A percentile compares a stretch with the other conserved stretches of the same genome.
These are phyloP conservation scores for Castanospermum australe DNA, from an alignment of 306 rosid species.

Conservation along the genomic window DNA sequence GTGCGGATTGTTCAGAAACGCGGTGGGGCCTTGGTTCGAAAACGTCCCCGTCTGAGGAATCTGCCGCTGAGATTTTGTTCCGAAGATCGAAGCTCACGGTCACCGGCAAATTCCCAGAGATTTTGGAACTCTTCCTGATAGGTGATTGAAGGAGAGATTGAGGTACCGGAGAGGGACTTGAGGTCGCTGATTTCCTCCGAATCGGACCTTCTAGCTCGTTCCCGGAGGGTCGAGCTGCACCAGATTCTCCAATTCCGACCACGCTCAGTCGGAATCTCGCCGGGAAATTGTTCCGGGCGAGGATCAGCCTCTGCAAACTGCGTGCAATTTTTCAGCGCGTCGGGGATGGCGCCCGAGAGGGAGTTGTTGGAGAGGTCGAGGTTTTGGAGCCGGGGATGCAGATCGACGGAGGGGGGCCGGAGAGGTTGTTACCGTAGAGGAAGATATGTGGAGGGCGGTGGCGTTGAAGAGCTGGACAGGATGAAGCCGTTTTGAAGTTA, in stretches of 20 bases:
- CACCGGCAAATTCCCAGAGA: constrained; percentile 79
- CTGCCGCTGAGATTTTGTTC: constrained; percentile 74
- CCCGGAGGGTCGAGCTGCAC: constrained; percentile 70
- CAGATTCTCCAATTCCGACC: constrained; percentile 54
- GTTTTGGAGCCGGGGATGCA: constrained; percentile 72
- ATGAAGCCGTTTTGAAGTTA: constrained; percentile 68
- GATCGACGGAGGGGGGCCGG: constrained; percentile 77
- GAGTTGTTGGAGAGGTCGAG: constrained; percentile 88
- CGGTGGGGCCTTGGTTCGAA: constrained; percentile 91
- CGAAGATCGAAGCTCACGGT: constrained; percentile 81
- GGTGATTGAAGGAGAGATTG: constrained; percentile 82
- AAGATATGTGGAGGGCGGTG: constrained; percentile 72
- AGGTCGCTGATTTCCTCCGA: constrained; percentile 58
- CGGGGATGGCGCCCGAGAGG: constrained; percentile 56
- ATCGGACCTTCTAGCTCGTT: constrained; percentile 65
- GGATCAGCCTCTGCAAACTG: constrained; percentile 68
- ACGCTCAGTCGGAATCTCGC: constrained; percentile 68
- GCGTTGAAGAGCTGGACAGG: constrained; percentile 91
- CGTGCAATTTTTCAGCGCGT: constrained; percentile 51
- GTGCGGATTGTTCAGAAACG: constrained; percentile 77
- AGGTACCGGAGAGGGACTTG: constrained; percentile 78
- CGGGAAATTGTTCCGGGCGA: constrained; percentile 67
- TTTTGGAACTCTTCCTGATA: constrained; percentile 68
- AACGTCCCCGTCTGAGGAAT: constrained; percentile 95
- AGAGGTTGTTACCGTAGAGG: constrained; percentile 87